Evolutionary conservation across 148 eudicot genomes (phyloP).

Genomic region (Rhododendron ferrugineum): DNA sequence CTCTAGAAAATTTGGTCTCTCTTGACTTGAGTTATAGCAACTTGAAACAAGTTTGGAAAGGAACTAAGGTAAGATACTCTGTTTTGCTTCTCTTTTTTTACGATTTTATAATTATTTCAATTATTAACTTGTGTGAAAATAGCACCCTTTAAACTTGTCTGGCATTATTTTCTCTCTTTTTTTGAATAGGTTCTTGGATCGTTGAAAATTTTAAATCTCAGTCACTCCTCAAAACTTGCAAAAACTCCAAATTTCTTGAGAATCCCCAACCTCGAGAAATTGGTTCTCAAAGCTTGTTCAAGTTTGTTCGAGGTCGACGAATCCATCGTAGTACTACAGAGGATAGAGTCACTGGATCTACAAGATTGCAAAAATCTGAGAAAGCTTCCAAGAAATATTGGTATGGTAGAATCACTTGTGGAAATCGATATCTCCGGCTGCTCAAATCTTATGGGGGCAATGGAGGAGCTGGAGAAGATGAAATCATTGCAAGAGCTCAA

Average conservation of each 20-base stretch:
- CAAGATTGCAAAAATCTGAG: not conserved
- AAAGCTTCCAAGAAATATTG: not conserved
- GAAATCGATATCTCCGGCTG: not conserved
- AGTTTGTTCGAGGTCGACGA: not conserved
- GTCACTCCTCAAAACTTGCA: too few relatives aligned
- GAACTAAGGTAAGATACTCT: too few relatives aligned
- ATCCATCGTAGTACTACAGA: not conserved
- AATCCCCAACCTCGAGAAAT: not conserved
- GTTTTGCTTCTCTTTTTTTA: too few relatives aligned
- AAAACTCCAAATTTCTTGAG: not conserved
- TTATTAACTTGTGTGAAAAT: too few relatives aligned
- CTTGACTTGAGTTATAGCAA: too few relatives aligned
- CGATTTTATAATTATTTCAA: too few relatives aligned
- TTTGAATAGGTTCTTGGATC: too few relatives aligned
- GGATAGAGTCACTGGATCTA: not conserved
- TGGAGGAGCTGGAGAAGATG: not conserved
- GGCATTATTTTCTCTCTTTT: too few relatives aligned
- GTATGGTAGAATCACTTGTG: not conserved
- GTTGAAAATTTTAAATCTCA: too few relatives aligned
- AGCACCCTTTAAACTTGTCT: too few relatives aligned
- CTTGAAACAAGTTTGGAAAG: too few relatives aligned
- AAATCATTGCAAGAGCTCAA: not conserved
- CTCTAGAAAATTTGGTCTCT: too few relatives aligned
- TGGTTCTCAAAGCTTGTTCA: not conserved
- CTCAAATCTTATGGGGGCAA: not conserved